Evolutionary conservation across 495 filamentous ascomycete species (phyloP), one percentile per base, ranked within the genome.

Genomic region (Aspergillus steynii): DNA sequence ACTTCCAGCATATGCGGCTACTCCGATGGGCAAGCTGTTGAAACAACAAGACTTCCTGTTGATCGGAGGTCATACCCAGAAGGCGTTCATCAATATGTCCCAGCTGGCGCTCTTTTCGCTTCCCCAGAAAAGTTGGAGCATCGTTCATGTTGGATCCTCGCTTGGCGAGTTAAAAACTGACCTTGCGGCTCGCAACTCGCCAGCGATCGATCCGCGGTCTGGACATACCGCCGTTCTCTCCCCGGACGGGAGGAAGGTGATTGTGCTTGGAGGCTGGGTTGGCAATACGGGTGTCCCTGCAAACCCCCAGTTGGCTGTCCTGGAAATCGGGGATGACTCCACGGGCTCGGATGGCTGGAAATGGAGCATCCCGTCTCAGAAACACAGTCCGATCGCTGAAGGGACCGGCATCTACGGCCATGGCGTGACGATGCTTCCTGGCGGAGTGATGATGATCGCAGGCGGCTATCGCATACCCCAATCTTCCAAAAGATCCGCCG

Each of bases 71-170:
- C 91, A 97, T 69, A 96, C 93, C 0, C 78, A 85, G 62, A 66
- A 77, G 14, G 94, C 92, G 0, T 97, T 97, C 65, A 85, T 96
- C 69, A 96, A 97, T 70, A 96, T 96, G 90, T 92, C 90, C 34
- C 90, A 92, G 60, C 83, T 94, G 8, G 94, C 94, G 0, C 75
- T 98, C 1, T 97, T 93, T 77, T 91, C 85, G 29, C 77, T 96
- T 20, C 94, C 94, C 4, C 88, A 96, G 64, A 86, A 90, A 63
- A 90, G 83, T 58, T 98, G 94, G 94, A 86, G 81, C 46, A 97
- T 95, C 70, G 75, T 93, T 5, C 79, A 80, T 1, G 84, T 93
- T 12, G 76, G 76, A 4, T 77, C 83, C 14, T 77, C 83, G 0
- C 52, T 73, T 7, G 62, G 58, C 48, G 45, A 68, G 5, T 56